Conservation (phyloP, 148 eudicot genomes). For the Vaccinium darrowii region DNA sequence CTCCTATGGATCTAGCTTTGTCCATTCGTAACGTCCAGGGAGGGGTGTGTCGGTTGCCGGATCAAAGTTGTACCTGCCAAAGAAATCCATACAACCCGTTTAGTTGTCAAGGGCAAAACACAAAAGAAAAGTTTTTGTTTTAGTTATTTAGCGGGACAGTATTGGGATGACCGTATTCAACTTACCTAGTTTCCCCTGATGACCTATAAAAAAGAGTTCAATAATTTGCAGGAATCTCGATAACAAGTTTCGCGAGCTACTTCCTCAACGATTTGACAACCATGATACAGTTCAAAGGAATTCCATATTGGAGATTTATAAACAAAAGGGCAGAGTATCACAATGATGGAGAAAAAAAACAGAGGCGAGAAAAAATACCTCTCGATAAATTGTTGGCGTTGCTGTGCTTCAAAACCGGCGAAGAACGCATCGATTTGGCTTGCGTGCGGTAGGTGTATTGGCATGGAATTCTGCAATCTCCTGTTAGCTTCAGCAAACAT, state of each 20-base stretch:
- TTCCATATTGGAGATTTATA: neutral
- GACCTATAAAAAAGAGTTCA: neutral
- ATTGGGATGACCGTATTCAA: neutral
- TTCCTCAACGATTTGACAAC: neutral
- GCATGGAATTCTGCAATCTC: slow-evolving; percentile 23
- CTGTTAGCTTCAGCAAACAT: slow-evolving; percentile 17
- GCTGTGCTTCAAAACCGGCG: slow-evolving; percentile 34
- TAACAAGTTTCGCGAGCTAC: neutral
- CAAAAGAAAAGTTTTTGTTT: neutral
- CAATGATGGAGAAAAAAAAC: neutral
- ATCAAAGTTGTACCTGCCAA: slow-evolving; percentile 59
- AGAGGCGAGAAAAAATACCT: slow-evolving; percentile 32
- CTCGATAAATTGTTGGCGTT: slow-evolving; percentile 37
- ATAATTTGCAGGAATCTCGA: no score
- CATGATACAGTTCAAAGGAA: neutral
- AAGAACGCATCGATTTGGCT: slow-evolving; percentile 48
- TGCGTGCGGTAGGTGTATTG: slow-evolving; percentile 30
- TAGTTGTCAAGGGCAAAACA: neutral
- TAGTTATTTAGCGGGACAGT: neutral
- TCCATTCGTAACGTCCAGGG: slow-evolving; percentile 55
- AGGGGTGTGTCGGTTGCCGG: slow-evolving; percentile 47
- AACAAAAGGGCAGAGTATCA: neutral
- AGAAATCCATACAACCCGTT: neutral
- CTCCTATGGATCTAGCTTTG: slow-evolving; percentile 28
- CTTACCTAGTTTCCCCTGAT: neutral